Base-by-base conservation (phyloP, 148 eudicot genomes). In the Fagopyrum homotropicum region DNA sequence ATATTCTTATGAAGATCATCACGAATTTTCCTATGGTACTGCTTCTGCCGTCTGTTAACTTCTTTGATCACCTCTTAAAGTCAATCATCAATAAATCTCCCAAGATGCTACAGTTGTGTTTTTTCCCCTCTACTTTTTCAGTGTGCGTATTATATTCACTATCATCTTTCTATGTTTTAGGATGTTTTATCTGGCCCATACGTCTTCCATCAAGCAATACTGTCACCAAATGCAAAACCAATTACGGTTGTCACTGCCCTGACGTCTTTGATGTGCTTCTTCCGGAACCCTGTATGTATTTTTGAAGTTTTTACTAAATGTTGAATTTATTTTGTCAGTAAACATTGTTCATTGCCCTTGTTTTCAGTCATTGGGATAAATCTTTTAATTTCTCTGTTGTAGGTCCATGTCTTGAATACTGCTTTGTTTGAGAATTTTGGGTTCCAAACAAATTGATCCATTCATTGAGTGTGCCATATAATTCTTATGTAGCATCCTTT, bases 261-360 rank as follows among this genome's bases (percentile, higher is more conserved):
- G 84, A 79, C 85, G 45, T 96, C 99, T n/a, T 81, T 90, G 81
- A 79, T 87, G 71, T 89, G 98, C 40, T 96, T 74, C 85, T 85
- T 77, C 72, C 96, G 88, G 22, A 75, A 79, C 81, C 91, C 91
- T 83, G 99, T 95, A 95, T 61, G 97, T 73, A 69, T 30, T 30
- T 66, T 15, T 3, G 15, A 66, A 66, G 7, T 66, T 40, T 5
- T 43, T 35, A 66, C 19, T 14, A 35, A 56, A 29, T 11, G 1
- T 63, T 63, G 45, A 63, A 29, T 63, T 11, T 63, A 11, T 40
- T 66, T 66, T 40, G 71, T 46, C 0, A 35, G 19, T 66, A 43
- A 14, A 66, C 43, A 11, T 35, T 40, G n/a, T 66, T 66, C 46
- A 35, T 16, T 40, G 45, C 29, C 69, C 6, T 64, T 14, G 47